phyloP scores from a whole-genome alignment of 1,284 basidiomycete species.

The Cystobasidium pallidum region DNA sequence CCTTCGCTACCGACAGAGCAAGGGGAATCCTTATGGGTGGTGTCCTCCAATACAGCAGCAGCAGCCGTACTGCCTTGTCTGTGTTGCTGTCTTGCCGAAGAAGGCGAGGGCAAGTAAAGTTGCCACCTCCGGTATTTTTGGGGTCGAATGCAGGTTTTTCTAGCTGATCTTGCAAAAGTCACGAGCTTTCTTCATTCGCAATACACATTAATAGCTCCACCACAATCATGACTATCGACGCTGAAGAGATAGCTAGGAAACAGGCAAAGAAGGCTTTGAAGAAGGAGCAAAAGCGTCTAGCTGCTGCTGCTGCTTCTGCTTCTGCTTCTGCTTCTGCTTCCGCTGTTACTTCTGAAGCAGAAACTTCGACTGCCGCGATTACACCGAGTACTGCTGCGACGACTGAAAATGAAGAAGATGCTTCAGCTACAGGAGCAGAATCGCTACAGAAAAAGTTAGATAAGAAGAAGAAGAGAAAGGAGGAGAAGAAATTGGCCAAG shows the following conservation, averaged over 20 bases:
- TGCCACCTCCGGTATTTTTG: not conserved
- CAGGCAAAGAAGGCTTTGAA: conserved; percentile 46
- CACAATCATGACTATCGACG: conserved; percentile 18
- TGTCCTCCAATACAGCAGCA: no score
- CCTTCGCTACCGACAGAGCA: no score
- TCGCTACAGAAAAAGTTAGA: conserved; percentile 44
- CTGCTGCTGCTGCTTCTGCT: conserved; percentile 11
- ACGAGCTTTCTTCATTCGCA: conserved; percentile 1
- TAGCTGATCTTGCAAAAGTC: conserved; percentile 4
- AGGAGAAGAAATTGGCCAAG: conserved; percentile 31
- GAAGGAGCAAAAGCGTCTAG: conserved; percentile 38
- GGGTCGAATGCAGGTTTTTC: not conserved
- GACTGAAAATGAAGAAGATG: conserved; percentile 45
- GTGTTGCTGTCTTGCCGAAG: not conserved
- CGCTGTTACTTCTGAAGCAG: conserved; percentile 43
- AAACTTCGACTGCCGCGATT: not conserved
- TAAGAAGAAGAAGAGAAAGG: conserved; percentile 47
- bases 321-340: no score
- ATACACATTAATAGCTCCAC: not conserved
- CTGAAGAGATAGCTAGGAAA: conserved; percentile 45
- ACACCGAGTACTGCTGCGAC: conserved; percentile 36
- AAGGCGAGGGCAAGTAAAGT: no score
- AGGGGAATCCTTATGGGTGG: no score
- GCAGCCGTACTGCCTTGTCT: no score
- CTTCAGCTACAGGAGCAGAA: conserved; percentile 31